Base-by-base conservation (phyloP, 768 basidiomycete genomes). In the Tylopilus intermedius region DNA sequence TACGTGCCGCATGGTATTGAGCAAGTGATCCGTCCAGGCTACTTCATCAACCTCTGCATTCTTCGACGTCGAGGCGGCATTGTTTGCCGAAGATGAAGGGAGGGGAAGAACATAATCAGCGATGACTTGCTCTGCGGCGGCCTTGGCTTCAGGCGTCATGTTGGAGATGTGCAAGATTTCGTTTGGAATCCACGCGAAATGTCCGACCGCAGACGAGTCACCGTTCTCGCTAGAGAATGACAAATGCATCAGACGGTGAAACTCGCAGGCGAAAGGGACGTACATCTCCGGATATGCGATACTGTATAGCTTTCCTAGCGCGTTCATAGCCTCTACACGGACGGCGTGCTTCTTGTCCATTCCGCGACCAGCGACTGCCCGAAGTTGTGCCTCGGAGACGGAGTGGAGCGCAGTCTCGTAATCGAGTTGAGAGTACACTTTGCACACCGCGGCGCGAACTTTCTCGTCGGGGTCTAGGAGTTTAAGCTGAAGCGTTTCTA, bases 131-230 rank as follows among this genome's bases (percentile, higher is more conserved):
- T 92, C 89, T 10, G 87, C 81, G 2, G 81, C 67, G 21, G 78
- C 64, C 84, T 82, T 80, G 40, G 83, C 75, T 60, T 90, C 88
- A 0, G 67, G 35, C 13, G 74, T 77, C 15, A 77, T 66, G n/a
- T 73, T 69, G 8, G 77, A 73, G 55, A 79, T 77, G 39, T 76
- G 75, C 8, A 94, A 72, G 29, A 98, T 73, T 38, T 77, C 73
- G 26, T 85, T 77, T 0, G 96, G 94, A 55, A 99, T 97, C 96
- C 96, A 99, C 0, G 82, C 83, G 62, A 98, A 97, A 43, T 94
- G 89, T 14, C 73, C 62, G 29, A 86, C 76, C 2, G 92, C 92
- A 1, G 79, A 73, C 2, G 77, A 70, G 49, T 93, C 90, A 38
- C 83, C 82, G 54, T 83, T 84, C 66, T 95, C 93, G 57, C 95